phyloP scores from a whole-genome alignment of 2,329 filamentous ascomycete genomes.

The Alternaria alternata region DNA sequence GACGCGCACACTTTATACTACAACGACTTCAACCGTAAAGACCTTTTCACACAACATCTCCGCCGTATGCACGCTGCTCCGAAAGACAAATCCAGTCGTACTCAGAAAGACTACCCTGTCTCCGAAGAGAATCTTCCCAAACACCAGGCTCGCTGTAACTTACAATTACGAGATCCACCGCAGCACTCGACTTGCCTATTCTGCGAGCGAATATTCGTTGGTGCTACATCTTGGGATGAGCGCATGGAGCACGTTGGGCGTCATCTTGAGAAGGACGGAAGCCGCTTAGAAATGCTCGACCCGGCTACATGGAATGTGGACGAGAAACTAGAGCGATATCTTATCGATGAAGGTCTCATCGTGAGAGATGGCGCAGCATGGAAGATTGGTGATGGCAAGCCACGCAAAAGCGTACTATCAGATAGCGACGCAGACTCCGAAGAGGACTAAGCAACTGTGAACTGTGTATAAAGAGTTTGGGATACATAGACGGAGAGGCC shows the following conservation, averaged over 20 bases:
- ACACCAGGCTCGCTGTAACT: conserved; percentile 67
- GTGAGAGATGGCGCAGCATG: conserved; percentile 35
- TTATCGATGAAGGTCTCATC: conserved; percentile 52
- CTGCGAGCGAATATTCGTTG: conserved; percentile 71
- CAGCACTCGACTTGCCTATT: conserved; percentile 68
- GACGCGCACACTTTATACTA: conserved; percentile 39
- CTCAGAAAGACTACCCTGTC: conserved; percentile 54
- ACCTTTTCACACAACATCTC: conserved; percentile 88
- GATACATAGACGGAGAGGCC: neutral
- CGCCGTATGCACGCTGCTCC: conserved; percentile 80
- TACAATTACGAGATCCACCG: conserved; percentile 69
- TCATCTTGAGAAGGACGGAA: conserved; percentile 71
- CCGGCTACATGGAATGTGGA: conserved; percentile 39
- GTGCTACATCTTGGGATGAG: conserved; percentile 74
- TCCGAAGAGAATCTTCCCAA: conserved; percentile 63
- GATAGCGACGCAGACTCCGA: conserved; percentile 24
- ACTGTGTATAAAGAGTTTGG: neutral
- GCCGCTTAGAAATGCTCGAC: conserved; percentile 24
- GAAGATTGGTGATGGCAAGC: conserved; percentile 47
- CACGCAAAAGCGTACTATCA: conserved; percentile 8
- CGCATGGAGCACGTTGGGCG: conserved; percentile 87
- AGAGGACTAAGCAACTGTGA: conserved; percentile 16
- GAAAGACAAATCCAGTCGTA: conserved; percentile 39
- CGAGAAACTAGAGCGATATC: conserved; percentile 48
- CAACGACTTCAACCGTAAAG: conserved; percentile 88